Conservation (phyloP, 2,329 filamentous ascomycete genomes). For the Cercospora sp. region DNA sequence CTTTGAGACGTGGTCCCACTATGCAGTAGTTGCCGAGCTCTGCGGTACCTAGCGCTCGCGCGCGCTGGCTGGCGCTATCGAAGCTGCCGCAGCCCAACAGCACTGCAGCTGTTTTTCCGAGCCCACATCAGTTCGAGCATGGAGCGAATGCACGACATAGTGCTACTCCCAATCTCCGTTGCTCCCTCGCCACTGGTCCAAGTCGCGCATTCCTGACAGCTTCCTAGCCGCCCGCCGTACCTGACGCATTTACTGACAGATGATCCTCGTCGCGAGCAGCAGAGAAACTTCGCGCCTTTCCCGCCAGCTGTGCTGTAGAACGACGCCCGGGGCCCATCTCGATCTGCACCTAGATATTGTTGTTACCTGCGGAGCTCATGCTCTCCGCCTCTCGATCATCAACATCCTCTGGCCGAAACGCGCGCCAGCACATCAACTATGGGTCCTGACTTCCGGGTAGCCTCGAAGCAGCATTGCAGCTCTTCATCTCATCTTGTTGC, state of each 20-base stretch:
- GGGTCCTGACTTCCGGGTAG: constrained; percentile 43
- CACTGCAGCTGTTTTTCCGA: constrained; percentile 20
- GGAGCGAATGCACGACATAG: constrained; percentile 35
- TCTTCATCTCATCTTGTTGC: constrained; percentile 27
- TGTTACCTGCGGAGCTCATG: constrained; percentile 35
- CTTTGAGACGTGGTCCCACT: neutral
- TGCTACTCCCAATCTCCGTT: constrained; percentile 12
- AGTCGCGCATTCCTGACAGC: neutral
- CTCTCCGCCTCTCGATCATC: constrained; percentile 38
- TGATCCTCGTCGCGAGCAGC: constrained; percentile 23
- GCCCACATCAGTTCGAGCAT: constrained; percentile 24
- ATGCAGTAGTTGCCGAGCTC: constrained; percentile 30
- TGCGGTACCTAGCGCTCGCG: neutral
- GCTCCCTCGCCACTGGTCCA: constrained; percentile 5
- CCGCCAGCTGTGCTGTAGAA: constrained; percentile 19
- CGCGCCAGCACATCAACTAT: constrained; percentile 84
- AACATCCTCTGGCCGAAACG: constrained; percentile 70
- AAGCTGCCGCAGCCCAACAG: constrained; percentile 6
- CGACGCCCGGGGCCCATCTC: constrained; percentile 26
- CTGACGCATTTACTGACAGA: constrained; percentile 29
- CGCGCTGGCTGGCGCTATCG: constrained; percentile 25
- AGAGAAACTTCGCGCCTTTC: constrained; percentile 21
- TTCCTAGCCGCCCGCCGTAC: constrained; percentile 5
- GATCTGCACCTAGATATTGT: constrained; percentile 38
- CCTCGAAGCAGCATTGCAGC: constrained; percentile 32